Evolutionary conservation across 176 grass and related monocot genomes (phyloP), one percentile per base, ranked within the genome.

Genomic region (Eleusine coracana): DNA sequence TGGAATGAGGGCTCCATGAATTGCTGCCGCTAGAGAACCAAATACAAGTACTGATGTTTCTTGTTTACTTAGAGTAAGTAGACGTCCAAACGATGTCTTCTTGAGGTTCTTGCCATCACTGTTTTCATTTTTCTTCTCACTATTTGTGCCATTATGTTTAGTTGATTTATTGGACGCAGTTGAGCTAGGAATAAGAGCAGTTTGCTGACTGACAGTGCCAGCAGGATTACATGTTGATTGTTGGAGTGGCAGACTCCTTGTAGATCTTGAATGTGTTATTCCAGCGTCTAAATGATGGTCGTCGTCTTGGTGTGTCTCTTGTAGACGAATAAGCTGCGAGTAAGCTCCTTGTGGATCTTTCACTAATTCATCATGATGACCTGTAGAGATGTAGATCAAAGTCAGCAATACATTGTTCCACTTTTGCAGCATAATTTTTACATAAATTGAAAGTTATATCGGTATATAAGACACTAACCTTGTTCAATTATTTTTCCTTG

Each of bases 1-100:
- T 77, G 89, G 89, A 44, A 66, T 76, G 29, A 84, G 5, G 56
- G 82, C 82, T 87, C 89, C 85, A 15, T 84, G 51, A 77, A 87
- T 80, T 84, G 75, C 63, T 75, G 89, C 89, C 11, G 55, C 81
- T 56, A 91, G 48, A 63, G 81, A 87, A 21, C 89, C 89, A 66
- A 87, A 77, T 17, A 91, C 13, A 76, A 91, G 76, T 75, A 81
- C 20, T 51, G 70, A 11, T 0, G 44, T 44, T 70, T 91, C 80
- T 80, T 70, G 85, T 64, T 64, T 87, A 76, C 80, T 91, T 69
- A 91, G 76, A 29, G 41, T 76, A 83, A 79, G 62, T 36, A 91
- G 71, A 16, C 80, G 80, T 34, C 62, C 29, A 12, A 87, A 80
- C 41, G 89, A 60, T 41, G 66, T 64, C 49, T 82, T 79, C 75